Evolutionary conservation across 1,284 basidiomycete genomes (phyloP).

Genomic region (Meripilus lineatus): DNA sequence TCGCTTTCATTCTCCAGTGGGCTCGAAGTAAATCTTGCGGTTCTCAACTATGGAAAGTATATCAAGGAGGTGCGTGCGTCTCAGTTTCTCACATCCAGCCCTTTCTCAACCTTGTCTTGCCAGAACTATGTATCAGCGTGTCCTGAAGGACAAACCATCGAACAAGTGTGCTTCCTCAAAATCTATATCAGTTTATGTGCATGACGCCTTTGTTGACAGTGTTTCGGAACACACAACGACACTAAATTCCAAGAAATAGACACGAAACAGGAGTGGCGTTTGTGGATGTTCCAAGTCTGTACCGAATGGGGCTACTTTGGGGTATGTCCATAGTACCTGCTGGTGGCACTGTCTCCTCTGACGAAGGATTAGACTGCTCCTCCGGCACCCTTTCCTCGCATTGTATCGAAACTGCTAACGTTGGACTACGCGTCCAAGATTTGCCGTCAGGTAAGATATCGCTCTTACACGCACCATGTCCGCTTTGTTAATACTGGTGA

Average conservation of each 20-base stretch:
- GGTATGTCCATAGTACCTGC: slow-evolving; percentile 32
- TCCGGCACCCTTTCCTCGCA: slow-evolving; percentile 57
- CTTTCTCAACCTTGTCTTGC: neutral
- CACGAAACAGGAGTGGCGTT: slow-evolving; percentile 71
- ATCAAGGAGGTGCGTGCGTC: slow-evolving; percentile 55
- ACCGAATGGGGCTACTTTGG: slow-evolving; percentile 94
- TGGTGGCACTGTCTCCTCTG: slow-evolving; percentile 8
- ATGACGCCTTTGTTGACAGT: slow-evolving; percentile 38
- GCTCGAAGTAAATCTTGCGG: slow-evolving; percentile 46
- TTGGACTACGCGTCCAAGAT: slow-evolving; percentile 78
- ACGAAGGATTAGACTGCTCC: slow-evolving; percentile 52
- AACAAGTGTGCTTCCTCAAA: slow-evolving; percentile 43
- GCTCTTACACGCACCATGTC: neutral
- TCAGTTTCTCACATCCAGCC: neutral
- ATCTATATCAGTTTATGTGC: neutral
- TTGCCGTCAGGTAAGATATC: slow-evolving; percentile 57
- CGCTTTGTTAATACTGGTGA: neutral
- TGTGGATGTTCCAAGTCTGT: slow-evolving; percentile 92
- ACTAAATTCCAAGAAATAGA: slow-evolving; percentile 57
- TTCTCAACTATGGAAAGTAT: slow-evolving; percentile 76
- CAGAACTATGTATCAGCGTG: slow-evolving; percentile 63
- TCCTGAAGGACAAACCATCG: slow-evolving; percentile 44
- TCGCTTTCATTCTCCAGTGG: slow-evolving; percentile 38
- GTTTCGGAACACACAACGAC: slow-evolving; percentile 82
- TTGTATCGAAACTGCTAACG: slow-evolving; percentile 72